Percentiles rank a stretch among this genome's conserved stretches.
Conservation (phyloP, 2,329 filamentous ascomycete species). For the Ceratocystis harringtonii region DNA sequence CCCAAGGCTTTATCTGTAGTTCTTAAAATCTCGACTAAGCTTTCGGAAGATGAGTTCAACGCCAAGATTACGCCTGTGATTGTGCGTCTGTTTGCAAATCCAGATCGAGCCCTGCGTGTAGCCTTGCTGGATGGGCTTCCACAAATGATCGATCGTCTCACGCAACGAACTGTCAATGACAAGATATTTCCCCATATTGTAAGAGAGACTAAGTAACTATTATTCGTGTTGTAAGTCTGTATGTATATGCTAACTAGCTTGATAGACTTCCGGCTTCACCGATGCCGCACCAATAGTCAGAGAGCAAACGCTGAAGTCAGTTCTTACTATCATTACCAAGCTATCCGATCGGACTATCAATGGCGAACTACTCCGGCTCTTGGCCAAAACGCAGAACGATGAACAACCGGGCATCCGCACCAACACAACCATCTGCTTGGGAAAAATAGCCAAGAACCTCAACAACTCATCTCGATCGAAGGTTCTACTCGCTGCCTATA, state of each 20-base stretch:
- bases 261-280: slow-evolving; percentile 78
- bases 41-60: slow-evolving; percentile 83
- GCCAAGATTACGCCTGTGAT: slow-evolving; percentile 70
- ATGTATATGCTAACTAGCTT: neutral
- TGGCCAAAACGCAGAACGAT: slow-evolving; percentile 93
- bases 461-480: slow-evolving; percentile 67
- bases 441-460: slow-evolving; percentile 86
- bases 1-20: slow-evolving; percentile 79
- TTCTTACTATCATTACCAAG: slow-evolving; percentile 74
- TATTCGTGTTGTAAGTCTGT: neutral
- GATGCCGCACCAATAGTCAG: slow-evolving; percentile 80
- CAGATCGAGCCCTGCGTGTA: slow-evolving; percentile 81
- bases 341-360: slow-evolving; percentile 87
- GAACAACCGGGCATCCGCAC: slow-evolving; percentile 94
- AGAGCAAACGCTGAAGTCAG: slow-evolving; percentile 91
- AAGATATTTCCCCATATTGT: slow-evolving; percentile 94
- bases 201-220: slow-evolving; percentile 19
- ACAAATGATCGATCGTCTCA: slow-evolving; percentile 76
- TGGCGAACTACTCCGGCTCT: slow-evolving; percentile 74
- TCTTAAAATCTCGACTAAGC: slow-evolving; percentile 77
- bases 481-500: slow-evolving; percentile 84
- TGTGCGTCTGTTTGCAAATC: slow-evolving; percentile 74
- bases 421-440: slow-evolving; percentile 93
- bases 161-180: slow-evolving; percentile 82
- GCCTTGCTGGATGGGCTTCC: slow-evolving; percentile 80